phyloP scores from a whole-genome alignment of 208 protist genomes.

The Trypanosoma grayi region DNA sequence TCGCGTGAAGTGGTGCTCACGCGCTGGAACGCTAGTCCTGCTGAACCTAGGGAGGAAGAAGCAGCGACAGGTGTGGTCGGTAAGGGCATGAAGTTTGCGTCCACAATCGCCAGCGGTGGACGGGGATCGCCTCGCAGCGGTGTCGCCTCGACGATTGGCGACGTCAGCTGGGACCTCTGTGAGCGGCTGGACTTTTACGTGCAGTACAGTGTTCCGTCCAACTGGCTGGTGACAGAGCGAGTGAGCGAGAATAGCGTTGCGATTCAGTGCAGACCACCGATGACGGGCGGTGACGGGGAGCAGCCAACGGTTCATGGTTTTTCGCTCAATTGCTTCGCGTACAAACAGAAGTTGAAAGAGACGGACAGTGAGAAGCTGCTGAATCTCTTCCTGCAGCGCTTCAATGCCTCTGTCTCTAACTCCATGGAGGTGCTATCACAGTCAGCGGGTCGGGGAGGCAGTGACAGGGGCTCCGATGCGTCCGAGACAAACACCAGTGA shows the following conservation, averaged over 20 bases:
- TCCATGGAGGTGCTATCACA: constrained; percentile 47
- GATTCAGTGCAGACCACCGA: constrained; percentile 68
- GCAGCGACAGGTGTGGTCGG: constrained; percentile 21
- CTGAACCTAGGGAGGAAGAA: constrained; percentile 8
- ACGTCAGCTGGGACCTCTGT: constrained; percentile 69
- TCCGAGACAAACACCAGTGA: constrained; percentile 32
- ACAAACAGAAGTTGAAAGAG: constrained; percentile 64
- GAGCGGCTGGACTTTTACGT: constrained; percentile 84
- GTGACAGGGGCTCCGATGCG: neutral
- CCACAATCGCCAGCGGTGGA: constrained; percentile 29
- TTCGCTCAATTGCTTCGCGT: constrained; percentile 78
- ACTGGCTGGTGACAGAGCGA: constrained; percentile 57
- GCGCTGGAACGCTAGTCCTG: constrained; percentile 39
- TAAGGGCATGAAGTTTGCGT: constrained; percentile 76
- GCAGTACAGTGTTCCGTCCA: constrained; percentile 73
- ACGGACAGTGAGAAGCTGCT: constrained; percentile 58
- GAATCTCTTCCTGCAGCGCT: constrained; percentile 71
- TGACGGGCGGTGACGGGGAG: constrained; percentile 5
- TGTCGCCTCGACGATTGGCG: constrained; percentile 34
- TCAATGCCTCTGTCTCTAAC: constrained; percentile 74
- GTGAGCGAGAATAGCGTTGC: constrained; percentile 71
- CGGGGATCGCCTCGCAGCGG: constrained; percentile 14
- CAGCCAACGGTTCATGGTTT: constrained; percentile 61
- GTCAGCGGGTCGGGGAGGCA: constrained; percentile 1
- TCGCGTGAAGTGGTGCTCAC: constrained; percentile 40